Evolutionary conservation across 2,329 filamentous ascomycete species (phyloP), one percentile per base, ranked within the genome.

Genomic region (Thielaviopsis ethacetica): DNA sequence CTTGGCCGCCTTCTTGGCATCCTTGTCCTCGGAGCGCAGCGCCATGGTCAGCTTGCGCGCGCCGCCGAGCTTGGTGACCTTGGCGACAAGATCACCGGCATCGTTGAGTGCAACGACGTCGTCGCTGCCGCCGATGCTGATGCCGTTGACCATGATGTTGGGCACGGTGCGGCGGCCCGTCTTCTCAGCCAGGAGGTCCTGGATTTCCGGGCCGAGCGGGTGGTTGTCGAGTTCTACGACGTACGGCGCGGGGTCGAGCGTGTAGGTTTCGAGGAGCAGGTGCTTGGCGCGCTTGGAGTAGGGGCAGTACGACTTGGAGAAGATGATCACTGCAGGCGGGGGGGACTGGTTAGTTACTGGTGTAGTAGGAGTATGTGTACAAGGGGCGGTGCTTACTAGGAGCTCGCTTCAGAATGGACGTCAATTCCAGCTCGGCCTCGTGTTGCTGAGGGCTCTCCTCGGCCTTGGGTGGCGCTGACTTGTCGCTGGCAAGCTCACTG

Each of bases 281-380:
- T 77, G 76, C 72, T 98, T 98, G 53, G 93, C 93, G 65, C 82
- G 83, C 68, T 83, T 85, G 56, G 90, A 96, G 72, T 81, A 85
- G 0, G 86, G 89, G 71, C 93, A 98, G 73, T 91, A 95, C 1
- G 86, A 82, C 72, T 98, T 97, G 63, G 90, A 95, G 74, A 97
- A 97, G 66, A 98, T 88, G 69, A 96, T 87, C 62, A 97, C 89
- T 93, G 64, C 27, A 13, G 2, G 21, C 15, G 19, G 6, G 7
- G 24, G 30, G n/a, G n/a, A n/a, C n/a, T 15, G 12, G 24, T 38
- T 19, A 22, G 44, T 34, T 30, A 10, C 26, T 54, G 64, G 57
- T 58, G 49, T 26, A 62, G 34, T 5, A 19, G 49, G 26, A 62
- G 34, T 5, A 19, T 12, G 26, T 5, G 19, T 12, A 41, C n/a